phyloP scores from a whole-genome alignment of 306 rosid genomes.

The Gastrolobium bilobum region DNA sequence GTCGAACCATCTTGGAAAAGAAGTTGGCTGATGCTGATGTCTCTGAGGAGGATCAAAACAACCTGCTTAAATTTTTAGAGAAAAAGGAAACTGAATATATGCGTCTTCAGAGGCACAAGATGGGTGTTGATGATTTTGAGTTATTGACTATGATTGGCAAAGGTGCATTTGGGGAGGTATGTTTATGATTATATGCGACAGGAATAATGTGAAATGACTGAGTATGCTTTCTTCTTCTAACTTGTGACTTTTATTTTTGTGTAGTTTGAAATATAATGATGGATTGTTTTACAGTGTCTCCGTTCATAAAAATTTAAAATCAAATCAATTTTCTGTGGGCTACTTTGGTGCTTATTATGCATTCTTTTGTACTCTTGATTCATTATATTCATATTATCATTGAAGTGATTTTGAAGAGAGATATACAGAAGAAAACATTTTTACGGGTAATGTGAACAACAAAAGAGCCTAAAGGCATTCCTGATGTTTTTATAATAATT shows the following conservation, averaged over 20 bases:
- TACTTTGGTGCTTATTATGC: slow-evolving; percentile 12
- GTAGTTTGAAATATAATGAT: slow-evolving; percentile 15
- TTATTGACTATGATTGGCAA: slow-evolving; percentile 95
- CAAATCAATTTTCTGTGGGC: slow-evolving; percentile 22
- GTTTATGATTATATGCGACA: slow-evolving; percentile 19
- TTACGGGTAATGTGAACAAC: slow-evolving; percentile 18
- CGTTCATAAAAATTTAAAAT: slow-evolving; percentile 34
- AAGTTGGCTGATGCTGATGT: slow-evolving; percentile 99
- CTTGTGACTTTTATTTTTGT: slow-evolving; percentile 40
- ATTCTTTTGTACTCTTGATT: slow-evolving; percentile 29
- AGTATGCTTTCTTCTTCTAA: slow-evolving; percentile 30
- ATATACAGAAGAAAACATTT: slow-evolving; percentile 4
- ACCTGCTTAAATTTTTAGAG: slow-evolving; percentile 89
- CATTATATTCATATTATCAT: background rate
- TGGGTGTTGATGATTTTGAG: slow-evolving; percentile 96
- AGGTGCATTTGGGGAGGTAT: slow-evolving; percentile 99
- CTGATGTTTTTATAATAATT: background rate
- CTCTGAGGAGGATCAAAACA: slow-evolving; percentile 97
- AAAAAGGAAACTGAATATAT: slow-evolving; percentile 98
- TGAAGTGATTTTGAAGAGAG: slow-evolving; percentile 36
- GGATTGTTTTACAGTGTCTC: slow-evolving; percentile 16
- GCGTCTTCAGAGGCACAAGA: slow-evolving; percentile 99
- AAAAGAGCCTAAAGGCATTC: slow-evolving; percentile 36
- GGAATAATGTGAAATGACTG: slow-evolving; percentile 8
- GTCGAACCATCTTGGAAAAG: slow-evolving; percentile 86